Percentiles rank a stretch among this genome's conserved stretches.
Conservation (phyloP, 768 basidiomycete genomes). For the Clavaria fumosa region DNA sequence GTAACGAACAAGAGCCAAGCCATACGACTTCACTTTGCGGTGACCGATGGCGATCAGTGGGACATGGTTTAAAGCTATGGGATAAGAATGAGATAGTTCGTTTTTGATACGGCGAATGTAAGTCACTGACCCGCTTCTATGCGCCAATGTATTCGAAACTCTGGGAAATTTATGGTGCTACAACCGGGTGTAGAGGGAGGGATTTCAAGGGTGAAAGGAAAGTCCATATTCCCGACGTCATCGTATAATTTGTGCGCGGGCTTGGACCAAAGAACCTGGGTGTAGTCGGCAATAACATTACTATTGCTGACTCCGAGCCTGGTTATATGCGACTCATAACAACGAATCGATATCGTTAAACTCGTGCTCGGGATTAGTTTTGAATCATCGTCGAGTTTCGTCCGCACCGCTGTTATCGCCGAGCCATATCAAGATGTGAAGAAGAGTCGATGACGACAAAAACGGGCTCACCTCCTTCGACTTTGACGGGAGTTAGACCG, state of each 20-base stretch:
- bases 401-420: conserved; percentile 41
- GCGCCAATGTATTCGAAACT: conserved; percentile 70
- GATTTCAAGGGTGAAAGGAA: conserved; percentile 55
- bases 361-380: conserved; percentile 53
- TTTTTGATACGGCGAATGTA: conserved; percentile 7
- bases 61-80: conserved; percentile 48
- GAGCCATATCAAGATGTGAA: conserved; percentile 7
- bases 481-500: conserved; percentile 63
- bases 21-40: conserved; percentile 53
- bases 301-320: conserved; percentile 41
- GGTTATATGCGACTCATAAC: conserved; percentile 64
- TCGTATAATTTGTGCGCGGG: conserved; percentile 39
- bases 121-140: conserved; percentile 62
- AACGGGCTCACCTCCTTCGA: conserved; percentile 58
- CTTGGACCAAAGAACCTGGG: conserved; percentile 55
- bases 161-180: conserved; percentile 58
- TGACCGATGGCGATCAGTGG: conserved; percentile 51
- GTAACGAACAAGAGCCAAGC: conserved; percentile 57
- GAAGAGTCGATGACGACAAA: conserved; percentile 7
- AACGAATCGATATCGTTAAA: conserved; percentile 61
- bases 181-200: conserved; percentile 48
- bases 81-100: conserved; percentile 6
- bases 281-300: conserved; percentile 54
- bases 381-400: conserved; percentile 52
- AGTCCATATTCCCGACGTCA: conserved; percentile 47